Base-by-base conservation (phyloP, 129 eudicot genomes). In the Flaveria ramosissima region DNA sequence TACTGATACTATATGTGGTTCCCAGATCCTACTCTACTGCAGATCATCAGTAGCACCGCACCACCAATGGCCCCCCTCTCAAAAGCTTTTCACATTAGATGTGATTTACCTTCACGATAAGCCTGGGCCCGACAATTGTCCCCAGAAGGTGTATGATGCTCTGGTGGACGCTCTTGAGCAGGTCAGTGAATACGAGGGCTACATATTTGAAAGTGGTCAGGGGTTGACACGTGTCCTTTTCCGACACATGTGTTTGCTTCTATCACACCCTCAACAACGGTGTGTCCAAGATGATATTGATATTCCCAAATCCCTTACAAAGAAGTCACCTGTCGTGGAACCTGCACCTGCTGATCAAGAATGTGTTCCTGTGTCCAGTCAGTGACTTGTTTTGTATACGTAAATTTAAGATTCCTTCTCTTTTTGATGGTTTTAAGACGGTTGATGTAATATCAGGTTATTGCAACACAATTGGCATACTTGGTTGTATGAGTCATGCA, bases 191-290 rank as follows among this genome's bases (percentile, higher is more conserved):
- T 85, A 76, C 9, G 97, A 95, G 80, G 99, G 96, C 60, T 95
- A 95, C 87, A 95, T 95, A 26, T 95, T 80, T 68, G 97, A 95
- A 80, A 95, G 86, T 21, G 97, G 99, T 3, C 99, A 91, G 79
- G 99, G 97, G 10, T 70, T 91, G 61, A 88, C 87, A 12, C 93
- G 99, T 19, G 78, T 88, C 55, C 84, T 95, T 14, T 84, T 88
- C 46, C 94, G 96, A 19, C 77, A 86, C 81, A 95, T 91, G 89
- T 89, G 96, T 23, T 71, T 81, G 80, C 88, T 95, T 32, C 65
- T 95, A 65, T 95, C 90, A 21, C 92, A 91, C 82, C 96, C 99
- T 63, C 99, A 89, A 83, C 99, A 95, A 71, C 92, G 99, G 9
- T 89, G 97, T 72, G 72, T 86, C 20, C 99, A 95, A 82, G 99